Evolutionary conservation across 176 grass and related monocot species (phyloP).

Genomic region (Rhynchospora breviuscula): DNA sequence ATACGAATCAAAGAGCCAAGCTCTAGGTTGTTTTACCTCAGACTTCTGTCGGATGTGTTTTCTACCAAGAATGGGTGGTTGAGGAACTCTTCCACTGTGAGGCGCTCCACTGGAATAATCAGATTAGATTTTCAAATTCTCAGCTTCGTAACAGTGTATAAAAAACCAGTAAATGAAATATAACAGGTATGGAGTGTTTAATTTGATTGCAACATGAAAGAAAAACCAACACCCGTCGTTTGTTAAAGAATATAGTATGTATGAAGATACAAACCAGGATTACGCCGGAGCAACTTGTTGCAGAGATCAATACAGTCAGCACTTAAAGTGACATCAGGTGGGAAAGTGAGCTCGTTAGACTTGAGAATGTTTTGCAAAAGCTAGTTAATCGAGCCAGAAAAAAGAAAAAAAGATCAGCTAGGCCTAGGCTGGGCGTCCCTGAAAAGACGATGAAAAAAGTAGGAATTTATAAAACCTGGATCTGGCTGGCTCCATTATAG

Average conservation of each 20-base stretch:
- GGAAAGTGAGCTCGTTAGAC: constrained; percentile 57
- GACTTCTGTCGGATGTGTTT: constrained; percentile 34
- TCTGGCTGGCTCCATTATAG: constrained; percentile 80
- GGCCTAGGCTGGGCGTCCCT: not conserved
- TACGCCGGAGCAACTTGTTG: constrained; percentile 72
- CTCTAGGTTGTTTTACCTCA: constrained; percentile 37
- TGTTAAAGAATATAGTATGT: not conserved
- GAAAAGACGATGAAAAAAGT: constrained; percentile 10
- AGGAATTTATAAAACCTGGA: constrained; percentile 59
- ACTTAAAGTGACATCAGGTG: constrained; percentile 54
- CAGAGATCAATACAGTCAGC: constrained; percentile 78
- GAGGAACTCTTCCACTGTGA: constrained; percentile 92
- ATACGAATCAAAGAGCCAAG: constrained; percentile 15
- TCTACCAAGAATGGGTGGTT: constrained; percentile 87
- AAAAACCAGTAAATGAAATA: not conserved
- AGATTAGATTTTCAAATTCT: constrained; percentile 7
- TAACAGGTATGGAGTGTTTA: not conserved
- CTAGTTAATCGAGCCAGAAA: constrained; percentile 32
- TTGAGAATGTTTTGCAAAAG: constrained; percentile 73
- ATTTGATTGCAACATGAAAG: not conserved
- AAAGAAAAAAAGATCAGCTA: constrained; percentile 18
- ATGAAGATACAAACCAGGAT: constrained; percentile 51
- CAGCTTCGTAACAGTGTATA: not conserved
- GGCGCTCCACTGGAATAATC: constrained; percentile 84
- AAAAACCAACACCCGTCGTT: not conserved